phyloP scores from a whole-genome alignment of 805 yeast species.

The Starmerella bacillaris region DNA sequence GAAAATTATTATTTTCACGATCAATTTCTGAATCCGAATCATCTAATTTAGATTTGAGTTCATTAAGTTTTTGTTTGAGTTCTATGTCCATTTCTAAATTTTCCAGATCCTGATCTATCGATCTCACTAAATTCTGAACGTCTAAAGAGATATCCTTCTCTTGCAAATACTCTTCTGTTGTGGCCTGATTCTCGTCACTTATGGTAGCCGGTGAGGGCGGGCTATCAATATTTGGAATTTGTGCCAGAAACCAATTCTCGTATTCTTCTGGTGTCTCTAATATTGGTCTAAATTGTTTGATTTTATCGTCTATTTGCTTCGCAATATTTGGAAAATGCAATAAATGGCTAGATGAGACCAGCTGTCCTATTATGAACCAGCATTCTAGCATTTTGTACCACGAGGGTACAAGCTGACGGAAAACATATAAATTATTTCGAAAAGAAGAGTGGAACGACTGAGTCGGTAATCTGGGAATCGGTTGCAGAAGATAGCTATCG shows the following conservation, averaged over 20 bases:
- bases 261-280: neutral
- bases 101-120: too few species aligned
- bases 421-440: neutral
- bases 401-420: neutral
- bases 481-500: neutral
- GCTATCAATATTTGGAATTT: neutral
- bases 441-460: neutral
- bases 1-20: too few species aligned
- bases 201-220: too few species aligned
- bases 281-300: neutral
- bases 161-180: too few species aligned
- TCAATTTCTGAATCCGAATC: too few species aligned
- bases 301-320: neutral
- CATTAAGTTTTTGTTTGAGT: too few species aligned
- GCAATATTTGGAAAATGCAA: neutral
- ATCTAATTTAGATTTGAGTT: too few species aligned
- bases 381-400: neutral
- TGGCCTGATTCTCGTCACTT: too few species aligned
- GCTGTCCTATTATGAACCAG: neutral
- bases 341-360: neutral
- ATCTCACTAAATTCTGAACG: too few species aligned
- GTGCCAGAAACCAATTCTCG: neutral
- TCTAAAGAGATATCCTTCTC: too few species aligned
- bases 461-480: neutral
- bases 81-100: too few species aligned